phyloP scores from a whole-genome alignment of 352 stramenopile species.

The Globisporangium nunn region DNA sequence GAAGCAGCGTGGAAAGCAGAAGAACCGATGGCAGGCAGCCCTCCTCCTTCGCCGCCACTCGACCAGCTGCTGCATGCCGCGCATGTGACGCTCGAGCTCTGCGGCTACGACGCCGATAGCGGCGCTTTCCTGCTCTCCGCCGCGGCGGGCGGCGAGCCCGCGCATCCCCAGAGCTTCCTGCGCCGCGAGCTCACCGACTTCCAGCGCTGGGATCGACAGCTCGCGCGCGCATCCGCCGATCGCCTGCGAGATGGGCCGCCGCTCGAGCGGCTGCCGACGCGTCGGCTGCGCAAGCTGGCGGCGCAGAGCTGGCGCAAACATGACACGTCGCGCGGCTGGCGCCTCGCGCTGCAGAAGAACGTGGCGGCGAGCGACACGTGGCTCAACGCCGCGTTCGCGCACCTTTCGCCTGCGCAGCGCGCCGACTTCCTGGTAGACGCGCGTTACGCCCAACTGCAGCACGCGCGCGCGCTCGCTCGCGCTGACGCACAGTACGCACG shows the following conservation, averaged over 20 bases:
- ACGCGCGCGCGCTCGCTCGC: conserved; percentile 15
- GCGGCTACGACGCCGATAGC: conserved; percentile 25
- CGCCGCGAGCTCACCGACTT: conserved; percentile 35
- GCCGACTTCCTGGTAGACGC: conserved; percentile 43
- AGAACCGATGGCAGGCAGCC: too few species aligned
- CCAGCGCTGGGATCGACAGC: conserved; percentile 32
- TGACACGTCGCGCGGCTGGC: conserved; percentile 37
- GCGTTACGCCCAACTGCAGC: conserved; percentile 28
- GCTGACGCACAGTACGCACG: conserved; percentile 31
- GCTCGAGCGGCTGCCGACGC: conserved; percentile 37
- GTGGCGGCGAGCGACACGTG: conserved; percentile 43
- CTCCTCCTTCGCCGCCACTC: too few species aligned
- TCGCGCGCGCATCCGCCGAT: conserved; percentile 5
- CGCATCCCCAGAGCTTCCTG: conserved; percentile 6
- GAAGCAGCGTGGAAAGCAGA: too few species aligned
- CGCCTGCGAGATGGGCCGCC: neutral
- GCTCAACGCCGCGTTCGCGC: conserved; percentile 34
- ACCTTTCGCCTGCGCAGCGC: conserved; percentile 18
- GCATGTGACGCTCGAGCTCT: conserved; percentile 19
- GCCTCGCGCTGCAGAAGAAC: conserved; percentile 57
- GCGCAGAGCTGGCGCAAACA: conserved; percentile 36
- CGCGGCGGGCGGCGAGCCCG: neutral
- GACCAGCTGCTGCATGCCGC: neutral
- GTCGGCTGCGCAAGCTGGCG: conserved; percentile 52
- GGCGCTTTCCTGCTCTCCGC: conserved; percentile 24